These are phyloP conservation scores for Diospyros lotus DNA, from an alignment of 148 eudicot genomes.

Conservation along the genomic window DNA sequence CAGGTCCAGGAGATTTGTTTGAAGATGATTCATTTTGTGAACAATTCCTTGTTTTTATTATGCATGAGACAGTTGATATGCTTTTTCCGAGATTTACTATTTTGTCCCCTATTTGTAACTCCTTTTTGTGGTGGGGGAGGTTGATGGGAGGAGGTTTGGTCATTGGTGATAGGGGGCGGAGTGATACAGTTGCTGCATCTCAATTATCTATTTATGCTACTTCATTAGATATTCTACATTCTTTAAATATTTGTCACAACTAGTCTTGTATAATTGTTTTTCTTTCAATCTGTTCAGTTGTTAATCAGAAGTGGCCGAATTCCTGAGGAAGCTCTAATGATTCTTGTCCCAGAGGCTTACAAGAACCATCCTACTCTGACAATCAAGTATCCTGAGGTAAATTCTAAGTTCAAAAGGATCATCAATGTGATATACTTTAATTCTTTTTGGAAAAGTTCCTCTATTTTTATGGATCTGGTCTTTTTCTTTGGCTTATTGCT, in stretches of 20 bases:
- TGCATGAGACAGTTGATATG: too few relatives aligned
- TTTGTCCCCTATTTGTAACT: background rate
- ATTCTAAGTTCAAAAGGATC: background rate
- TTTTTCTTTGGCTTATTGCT: background rate
- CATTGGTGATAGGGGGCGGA: background rate
- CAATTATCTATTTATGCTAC: background rate
- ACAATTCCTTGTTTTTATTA: too few relatives aligned
- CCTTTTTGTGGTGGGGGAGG: background rate
- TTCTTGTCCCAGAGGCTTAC: slow-evolving; percentile 98
- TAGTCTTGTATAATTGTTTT: background rate
- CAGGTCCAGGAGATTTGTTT: background rate
- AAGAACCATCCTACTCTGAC: slow-evolving; percentile 88
- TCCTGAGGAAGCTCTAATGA: slow-evolving; percentile 92
- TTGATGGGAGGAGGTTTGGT: background rate
- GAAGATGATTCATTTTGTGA: background rate
- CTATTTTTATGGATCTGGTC: background rate
- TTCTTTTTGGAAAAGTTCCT: slow-evolving; percentile 1
- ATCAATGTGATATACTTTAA: background rate
- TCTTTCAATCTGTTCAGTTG: slow-evolving; percentile 43
- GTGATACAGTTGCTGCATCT: background rate
- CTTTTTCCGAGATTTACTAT: too few relatives aligned
- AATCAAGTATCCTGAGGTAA: slow-evolving; percentile 96
- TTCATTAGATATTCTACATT: slow-evolving; percentile 1
- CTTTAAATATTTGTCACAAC: slow-evolving; percentile 8
- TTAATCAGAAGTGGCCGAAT: slow-evolving; percentile 93